Evolutionary conservation across 2,329 filamentous ascomycete species (phyloP).

Genomic region (Aspergillus puulaauensis): DNA sequence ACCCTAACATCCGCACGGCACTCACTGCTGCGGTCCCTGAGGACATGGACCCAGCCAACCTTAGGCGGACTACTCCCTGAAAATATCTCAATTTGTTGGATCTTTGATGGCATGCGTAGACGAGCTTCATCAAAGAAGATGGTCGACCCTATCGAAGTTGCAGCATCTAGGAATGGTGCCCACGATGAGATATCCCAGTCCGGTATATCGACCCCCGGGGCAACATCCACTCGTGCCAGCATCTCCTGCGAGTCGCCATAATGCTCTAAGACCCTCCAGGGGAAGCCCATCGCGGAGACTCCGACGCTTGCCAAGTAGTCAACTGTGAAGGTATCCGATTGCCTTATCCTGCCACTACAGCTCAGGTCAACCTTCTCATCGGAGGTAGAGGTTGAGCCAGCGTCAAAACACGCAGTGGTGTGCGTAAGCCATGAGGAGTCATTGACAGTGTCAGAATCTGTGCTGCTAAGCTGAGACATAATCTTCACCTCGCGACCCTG

Average conservation of each 20-base stretch:
- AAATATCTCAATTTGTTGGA: slow-evolving; percentile 29
- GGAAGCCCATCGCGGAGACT: slow-evolving; percentile 43
- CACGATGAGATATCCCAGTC: slow-evolving; percentile 34
- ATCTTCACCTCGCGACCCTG: slow-evolving; percentile 32
- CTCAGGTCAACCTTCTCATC: neutral
- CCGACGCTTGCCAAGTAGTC: slow-evolving; percentile 42
- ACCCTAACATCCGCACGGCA: neutral
- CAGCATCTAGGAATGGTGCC: slow-evolving; percentile 44
- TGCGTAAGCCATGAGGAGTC: slow-evolving; percentile 17
- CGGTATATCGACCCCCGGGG: neutral
- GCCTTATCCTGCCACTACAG: slow-evolving; percentile 23
- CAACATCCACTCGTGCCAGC: slow-evolving; percentile 39
- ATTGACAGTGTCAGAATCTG: neutral
- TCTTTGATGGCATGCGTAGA: slow-evolving; percentile 38
- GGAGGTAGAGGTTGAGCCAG: fast-evolving
- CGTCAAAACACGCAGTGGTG: slow-evolving; percentile 9
- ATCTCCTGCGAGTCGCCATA: slow-evolving; percentile 40
- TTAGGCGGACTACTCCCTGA: slow-evolving; percentile 29
- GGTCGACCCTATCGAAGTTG: slow-evolving; percentile 44
- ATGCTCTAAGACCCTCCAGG: slow-evolving; percentile 43
- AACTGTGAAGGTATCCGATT: slow-evolving; percentile 36
- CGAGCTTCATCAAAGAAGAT: slow-evolving; percentile 37
- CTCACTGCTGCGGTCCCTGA: neutral
- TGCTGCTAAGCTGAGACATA: slow-evolving; percentile 30
- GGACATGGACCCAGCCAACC: slow-evolving; percentile 38